phyloP scores from a whole-genome alignment of 495 filamentous ascomycete genomes.

The Aspergillus saccharolyticus region DNA sequence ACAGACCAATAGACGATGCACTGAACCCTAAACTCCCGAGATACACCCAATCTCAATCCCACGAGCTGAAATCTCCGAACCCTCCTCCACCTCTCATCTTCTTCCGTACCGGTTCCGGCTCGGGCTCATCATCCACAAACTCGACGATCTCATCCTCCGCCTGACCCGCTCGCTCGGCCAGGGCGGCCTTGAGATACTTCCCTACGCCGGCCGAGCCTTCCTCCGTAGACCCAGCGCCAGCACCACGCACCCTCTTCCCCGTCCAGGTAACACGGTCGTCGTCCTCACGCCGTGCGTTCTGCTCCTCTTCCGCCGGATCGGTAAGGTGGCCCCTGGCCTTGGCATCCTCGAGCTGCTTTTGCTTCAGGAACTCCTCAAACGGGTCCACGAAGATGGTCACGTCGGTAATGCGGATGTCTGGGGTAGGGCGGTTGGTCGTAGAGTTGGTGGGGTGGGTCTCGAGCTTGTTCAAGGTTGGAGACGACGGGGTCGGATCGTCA shows the following conservation, averaged over 20 bases:
- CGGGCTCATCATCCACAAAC: constrained; percentile 53
- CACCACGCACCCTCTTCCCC: constrained; percentile 67
- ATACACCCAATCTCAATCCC: constrained; percentile 24
- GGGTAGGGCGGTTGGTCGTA: constrained; percentile 61
- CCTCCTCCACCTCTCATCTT: constrained; percentile 70
- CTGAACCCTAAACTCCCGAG: too few species aligned
- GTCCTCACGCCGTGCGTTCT: constrained; percentile 59
- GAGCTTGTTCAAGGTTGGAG: constrained; percentile 59
- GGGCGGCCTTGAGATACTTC: constrained; percentile 68
- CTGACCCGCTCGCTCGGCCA: constrained; percentile 32
- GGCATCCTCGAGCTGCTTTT: constrained; percentile 47
- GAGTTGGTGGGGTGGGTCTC: constrained; percentile 66
- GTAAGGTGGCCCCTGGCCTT: constrained; percentile 36
- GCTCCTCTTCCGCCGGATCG: constrained; percentile 33
- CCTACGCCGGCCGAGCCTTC: constrained; percentile 55
- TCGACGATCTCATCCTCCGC: constrained; percentile 55
- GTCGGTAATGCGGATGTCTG: constrained; percentile 74
- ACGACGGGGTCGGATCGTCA: constrained; percentile 60
- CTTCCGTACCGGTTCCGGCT: constrained; percentile 68
- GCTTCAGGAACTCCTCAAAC: constrained; percentile 79
- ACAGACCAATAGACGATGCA: too few species aligned
- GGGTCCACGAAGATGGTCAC: constrained; percentile 89
- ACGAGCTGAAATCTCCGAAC: constrained; percentile 80
- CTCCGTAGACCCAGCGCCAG: constrained; percentile 46
- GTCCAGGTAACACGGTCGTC: constrained; percentile 91